Conservation (phyloP, 495 filamentous ascomycete species). For the Cudoniella acicularis region DNA sequence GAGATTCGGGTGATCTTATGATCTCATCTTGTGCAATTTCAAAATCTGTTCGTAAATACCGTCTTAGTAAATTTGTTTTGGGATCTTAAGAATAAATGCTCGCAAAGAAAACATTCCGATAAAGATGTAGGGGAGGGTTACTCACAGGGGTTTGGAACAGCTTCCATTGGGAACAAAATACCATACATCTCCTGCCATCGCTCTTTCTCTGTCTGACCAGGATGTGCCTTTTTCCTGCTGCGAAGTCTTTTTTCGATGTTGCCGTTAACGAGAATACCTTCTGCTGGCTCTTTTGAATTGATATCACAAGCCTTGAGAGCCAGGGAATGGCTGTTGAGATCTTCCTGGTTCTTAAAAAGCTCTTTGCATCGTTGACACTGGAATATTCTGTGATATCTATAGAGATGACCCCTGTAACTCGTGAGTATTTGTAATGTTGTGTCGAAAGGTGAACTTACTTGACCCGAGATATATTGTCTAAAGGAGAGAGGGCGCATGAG, state of each 20-base stretch:
- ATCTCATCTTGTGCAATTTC: constrained; percentile 10
- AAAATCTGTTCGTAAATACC: constrained; percentile 15
- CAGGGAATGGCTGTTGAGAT: constrained; percentile 10
- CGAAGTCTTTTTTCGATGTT: constrained; percentile 7
- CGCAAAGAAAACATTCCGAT: too few relatives aligned
- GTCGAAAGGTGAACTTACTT: constrained; percentile 2
- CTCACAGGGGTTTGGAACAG: constrained; percentile 14
- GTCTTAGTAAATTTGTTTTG: not conserved
- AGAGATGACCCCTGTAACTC: constrained; percentile 14
- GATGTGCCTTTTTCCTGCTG: constrained; percentile 13
- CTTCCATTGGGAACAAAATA: constrained; percentile 12
- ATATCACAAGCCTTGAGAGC: not conserved
- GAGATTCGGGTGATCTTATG: not conserved
- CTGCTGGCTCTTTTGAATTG: not conserved
- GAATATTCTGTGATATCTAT: constrained; percentile 11
- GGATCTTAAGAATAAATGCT: not conserved
- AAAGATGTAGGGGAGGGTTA: too few relatives aligned
- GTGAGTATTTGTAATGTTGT: not conserved
- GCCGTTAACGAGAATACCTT: constrained; percentile 14
- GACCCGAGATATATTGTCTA: constrained; percentile 2
- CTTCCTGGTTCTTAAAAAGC: constrained; percentile 3
- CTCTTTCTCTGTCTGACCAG: constrained; percentile 12
- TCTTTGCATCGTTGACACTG: constrained; percentile 20
- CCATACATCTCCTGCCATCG: constrained; percentile 16
- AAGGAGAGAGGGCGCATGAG: constrained; percentile 1